These are phyloP conservation scores for Tolypocladium inflatum DNA, from an alignment of 2,329 filamentous ascomycete species.

Conservation along the genomic window DNA sequence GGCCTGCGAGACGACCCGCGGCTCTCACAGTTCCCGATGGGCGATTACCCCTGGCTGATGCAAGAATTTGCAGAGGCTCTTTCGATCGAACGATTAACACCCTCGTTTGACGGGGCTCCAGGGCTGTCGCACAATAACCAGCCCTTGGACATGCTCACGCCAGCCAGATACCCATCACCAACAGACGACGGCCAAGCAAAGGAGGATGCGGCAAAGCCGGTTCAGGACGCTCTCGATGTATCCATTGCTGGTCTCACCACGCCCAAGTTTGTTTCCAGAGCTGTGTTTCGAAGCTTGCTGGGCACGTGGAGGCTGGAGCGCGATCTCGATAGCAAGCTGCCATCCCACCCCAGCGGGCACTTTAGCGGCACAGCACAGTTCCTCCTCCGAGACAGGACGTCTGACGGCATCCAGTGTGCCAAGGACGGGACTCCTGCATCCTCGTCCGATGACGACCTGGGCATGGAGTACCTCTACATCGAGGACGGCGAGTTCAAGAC, in stretches of 20 bases:
- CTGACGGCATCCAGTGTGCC: conserved; percentile 34
- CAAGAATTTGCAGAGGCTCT: conserved; percentile 57
- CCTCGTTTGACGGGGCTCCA: conserved; percentile 17
- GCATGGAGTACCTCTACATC: conserved; percentile 57
- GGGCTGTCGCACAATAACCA: conserved; percentile 28
- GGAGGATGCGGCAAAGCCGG: conserved; percentile 30
- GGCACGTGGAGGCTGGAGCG: conserved; percentile 59
- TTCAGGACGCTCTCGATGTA: conserved; percentile 34
- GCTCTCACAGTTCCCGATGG: conserved; percentile 69
- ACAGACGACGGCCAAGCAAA: conserved; percentile 25
- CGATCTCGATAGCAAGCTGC: conserved; percentile 41
- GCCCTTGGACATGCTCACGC: conserved; percentile 45
- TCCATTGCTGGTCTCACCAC: conserved; percentile 30
- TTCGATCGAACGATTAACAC: conserved; percentile 32
- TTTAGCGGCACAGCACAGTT: conserved; percentile 59
- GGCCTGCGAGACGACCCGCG: conserved; percentile 41
- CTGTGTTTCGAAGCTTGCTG: conserved; percentile 61
- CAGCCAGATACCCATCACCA: conserved; percentile 40
- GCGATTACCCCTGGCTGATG: conserved; percentile 69
- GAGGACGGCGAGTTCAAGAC: conserved; percentile 58
- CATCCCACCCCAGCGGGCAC: conserved; percentile 52
- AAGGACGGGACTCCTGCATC: conserved; percentile 3
- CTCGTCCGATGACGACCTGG: conserved; percentile 20
- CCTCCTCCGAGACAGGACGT: conserved; percentile 49
- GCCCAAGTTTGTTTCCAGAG: conserved; percentile 48